Percentiles rank a stretch among this genome's conserved stretches.
Conservation (phyloP, 2,329 filamentous ascomycete species). For the Oidium heveae region DNA sequence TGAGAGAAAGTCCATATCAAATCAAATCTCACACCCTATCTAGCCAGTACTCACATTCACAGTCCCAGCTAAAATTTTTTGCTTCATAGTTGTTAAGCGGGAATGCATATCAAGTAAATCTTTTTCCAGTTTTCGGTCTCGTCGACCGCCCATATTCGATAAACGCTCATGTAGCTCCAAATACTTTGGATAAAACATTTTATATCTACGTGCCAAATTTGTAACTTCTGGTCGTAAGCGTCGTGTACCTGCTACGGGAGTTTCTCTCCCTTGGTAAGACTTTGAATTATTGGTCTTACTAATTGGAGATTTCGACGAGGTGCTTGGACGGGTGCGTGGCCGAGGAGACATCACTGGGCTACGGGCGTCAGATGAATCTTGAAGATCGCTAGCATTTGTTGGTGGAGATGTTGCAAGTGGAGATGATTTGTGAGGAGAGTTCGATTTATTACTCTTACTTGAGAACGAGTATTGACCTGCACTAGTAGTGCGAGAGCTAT, state of each 20-base stretch:
- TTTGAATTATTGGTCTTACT: not conserved
- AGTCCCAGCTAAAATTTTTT: conserved; percentile 20
- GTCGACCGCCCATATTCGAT: conserved; percentile 15
- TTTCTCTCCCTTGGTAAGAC: not conserved
- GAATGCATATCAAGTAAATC: conserved; percentile 28
- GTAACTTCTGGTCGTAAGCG: conserved; percentile 24
- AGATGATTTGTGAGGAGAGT: conserved; percentile 35
- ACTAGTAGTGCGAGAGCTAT: conserved; percentile 20
- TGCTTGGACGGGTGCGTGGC: conserved; percentile 2
- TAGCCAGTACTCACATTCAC: conserved; percentile 4
- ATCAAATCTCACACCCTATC: too few species aligned
- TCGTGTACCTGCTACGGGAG: conserved; percentile 3
- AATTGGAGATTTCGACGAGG: not conserved
- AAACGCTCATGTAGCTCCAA: conserved; percentile 30
- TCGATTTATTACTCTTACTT: conserved; percentile 21
- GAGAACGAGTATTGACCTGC: conserved; percentile 16
- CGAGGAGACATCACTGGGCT: conserved; percentile 11
- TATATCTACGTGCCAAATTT: conserved; percentile 28
- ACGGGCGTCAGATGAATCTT: conserved; percentile 10
- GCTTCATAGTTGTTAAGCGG: conserved; percentile 29
- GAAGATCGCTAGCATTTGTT: conserved; percentile 36
- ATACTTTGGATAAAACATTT: conserved; percentile 29
- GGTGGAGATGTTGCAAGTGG: conserved; percentile 39
- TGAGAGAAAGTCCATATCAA: too few species aligned
- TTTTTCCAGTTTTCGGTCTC: conserved; percentile 26